Percentiles rank a stretch among this genome's conserved stretches.
phyloP scores from a whole-genome alignment of 306 rosid genomes.

The Abrus precatorius region DNA sequence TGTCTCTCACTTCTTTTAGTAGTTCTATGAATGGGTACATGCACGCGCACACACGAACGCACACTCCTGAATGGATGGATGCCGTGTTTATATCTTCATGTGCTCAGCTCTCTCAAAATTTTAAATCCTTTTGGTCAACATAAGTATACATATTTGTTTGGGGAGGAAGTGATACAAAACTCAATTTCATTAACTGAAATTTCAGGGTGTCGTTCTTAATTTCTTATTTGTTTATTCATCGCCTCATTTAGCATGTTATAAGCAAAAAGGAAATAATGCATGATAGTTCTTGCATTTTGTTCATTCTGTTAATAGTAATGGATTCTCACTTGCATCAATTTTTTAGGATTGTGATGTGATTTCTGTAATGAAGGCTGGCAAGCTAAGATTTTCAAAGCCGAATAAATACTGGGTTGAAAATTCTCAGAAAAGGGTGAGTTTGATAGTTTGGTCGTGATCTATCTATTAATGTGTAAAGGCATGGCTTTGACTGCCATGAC shows the following conservation, averaged over 20 bases:
- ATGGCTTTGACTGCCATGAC: slow-evolving; percentile 16
- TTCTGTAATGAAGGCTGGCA: slow-evolving; percentile 84
- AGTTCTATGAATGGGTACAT: too few relatives aligned
- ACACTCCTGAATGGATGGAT: neutral
- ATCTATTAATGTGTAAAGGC: slow-evolving; percentile 27
- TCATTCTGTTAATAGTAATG: slow-evolving; percentile 2
- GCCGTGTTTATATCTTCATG: neutral
- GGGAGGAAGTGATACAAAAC: neutral
- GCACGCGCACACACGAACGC: too few relatives aligned
- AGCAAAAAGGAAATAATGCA: slow-evolving; percentile 32
- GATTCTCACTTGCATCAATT: slow-evolving; percentile 24
- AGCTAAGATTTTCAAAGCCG: slow-evolving; percentile 76
- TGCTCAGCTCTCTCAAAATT: neutral
- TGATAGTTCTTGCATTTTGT: neutral
- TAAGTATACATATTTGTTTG: neutral
- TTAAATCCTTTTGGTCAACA: neutral
- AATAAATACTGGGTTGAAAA: slow-evolving; percentile 94
- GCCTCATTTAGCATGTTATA: neutral
- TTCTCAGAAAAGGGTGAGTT: slow-evolving; percentile 90
- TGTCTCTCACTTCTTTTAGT: neutral
- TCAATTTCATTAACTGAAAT: neutral
- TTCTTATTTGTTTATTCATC: slow-evolving; percentile 8
- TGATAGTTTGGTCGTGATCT: slow-evolving; percentile 10
- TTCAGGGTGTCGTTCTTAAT: slow-evolving; percentile 5
- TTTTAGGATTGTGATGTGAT: slow-evolving; percentile 79